Percentiles rank a stretch among this genome's conserved stretches.
These are phyloP conservation scores for Diplodia intermedia DNA, from an alignment of 2,329 filamentous ascomycete species.

Conservation along the genomic window DNA sequence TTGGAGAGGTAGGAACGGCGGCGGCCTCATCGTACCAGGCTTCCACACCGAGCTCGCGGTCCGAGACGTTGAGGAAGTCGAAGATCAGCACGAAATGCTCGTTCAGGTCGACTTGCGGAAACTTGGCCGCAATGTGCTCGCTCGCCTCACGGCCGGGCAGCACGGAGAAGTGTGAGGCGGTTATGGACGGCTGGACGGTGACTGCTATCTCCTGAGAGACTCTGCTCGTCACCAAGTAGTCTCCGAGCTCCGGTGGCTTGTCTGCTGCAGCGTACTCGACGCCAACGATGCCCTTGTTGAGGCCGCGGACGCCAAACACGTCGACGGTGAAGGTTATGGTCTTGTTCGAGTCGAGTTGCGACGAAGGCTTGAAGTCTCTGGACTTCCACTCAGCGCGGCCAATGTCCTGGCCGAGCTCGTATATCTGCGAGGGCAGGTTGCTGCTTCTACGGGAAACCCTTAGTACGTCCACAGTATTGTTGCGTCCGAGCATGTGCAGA, in stretches of 20 bases:
- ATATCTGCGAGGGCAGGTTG: conserved; percentile 79
- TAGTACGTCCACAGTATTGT: conserved; percentile 81
- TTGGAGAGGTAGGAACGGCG: neutral
- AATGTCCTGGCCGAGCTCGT: conserved; percentile 84
- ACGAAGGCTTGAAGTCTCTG: conserved; percentile 14
- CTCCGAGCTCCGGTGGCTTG: conserved; percentile 23
- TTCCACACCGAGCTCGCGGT: conserved; percentile 27
- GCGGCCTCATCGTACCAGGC: conserved; percentile 18
- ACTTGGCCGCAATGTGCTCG: conserved; percentile 22
- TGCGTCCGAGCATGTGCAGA: conserved; percentile 85
- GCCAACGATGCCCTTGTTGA: conserved; percentile 21
- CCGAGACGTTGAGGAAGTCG: conserved; percentile 26
- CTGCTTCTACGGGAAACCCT: conserved; percentile 77
- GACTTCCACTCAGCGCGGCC: conserved; percentile 61
- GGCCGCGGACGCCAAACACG: conserved; percentile 19
- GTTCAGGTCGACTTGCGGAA: conserved; percentile 15
- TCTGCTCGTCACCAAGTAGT: conserved; percentile 28
- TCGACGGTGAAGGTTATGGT: conserved; percentile 36
- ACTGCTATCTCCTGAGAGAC: conserved; percentile 24
- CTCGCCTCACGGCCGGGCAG: conserved; percentile 18
- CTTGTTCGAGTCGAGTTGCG: conserved; percentile 62
- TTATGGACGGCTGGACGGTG: conserved; percentile 22
- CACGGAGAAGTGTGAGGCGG: conserved; percentile 20
- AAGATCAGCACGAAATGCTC: conserved; percentile 20
- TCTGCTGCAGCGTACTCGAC: conserved; percentile 28